Percentiles rank a stretch among this genome's conserved stretches.
phyloP scores from a whole-genome alignment of 2,329 filamentous ascomycete species.

The Beauveria sp. region DNA sequence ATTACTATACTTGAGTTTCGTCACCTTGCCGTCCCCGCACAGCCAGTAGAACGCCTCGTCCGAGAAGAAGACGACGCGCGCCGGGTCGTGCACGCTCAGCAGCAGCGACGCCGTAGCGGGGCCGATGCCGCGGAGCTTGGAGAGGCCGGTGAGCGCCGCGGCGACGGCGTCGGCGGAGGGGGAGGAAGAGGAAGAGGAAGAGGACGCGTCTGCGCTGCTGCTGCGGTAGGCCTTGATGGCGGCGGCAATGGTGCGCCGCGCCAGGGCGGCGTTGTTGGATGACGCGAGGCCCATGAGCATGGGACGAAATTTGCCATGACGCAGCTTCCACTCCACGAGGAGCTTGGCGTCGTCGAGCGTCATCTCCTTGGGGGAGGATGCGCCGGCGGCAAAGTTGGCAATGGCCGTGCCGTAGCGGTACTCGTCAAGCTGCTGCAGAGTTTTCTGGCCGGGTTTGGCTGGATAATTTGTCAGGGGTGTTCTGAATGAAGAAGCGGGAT shows the following conservation, averaged over 20 bases:
- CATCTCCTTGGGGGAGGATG: conserved; percentile 33
- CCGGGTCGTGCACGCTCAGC: conserved; percentile 55
- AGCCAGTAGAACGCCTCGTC: conserved; percentile 74
- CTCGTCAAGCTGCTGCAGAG: conserved; percentile 50
- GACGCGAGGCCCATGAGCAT: conserved; percentile 52
- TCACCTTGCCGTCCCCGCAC: conserved; percentile 37
- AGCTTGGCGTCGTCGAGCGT: conserved; percentile 48
- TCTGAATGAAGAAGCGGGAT: too few species aligned
- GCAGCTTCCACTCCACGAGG: conserved; percentile 66
- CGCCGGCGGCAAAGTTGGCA: conserved; percentile 30
- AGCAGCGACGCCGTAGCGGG: conserved; percentile 73
- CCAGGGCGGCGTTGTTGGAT: conserved; percentile 47
- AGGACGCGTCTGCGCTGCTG: conserved; percentile 13
- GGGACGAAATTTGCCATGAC: conserved; percentile 56
- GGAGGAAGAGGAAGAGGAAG: background rate
- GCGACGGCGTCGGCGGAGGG: conserved; percentile 26
- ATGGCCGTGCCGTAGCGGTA: conserved; percentile 52
- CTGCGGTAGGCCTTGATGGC: conserved; percentile 42
- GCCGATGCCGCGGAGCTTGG: conserved; percentile 63
- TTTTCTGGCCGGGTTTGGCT: conserved; percentile 43
- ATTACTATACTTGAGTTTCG: conserved; percentile 54
- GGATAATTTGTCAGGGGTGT: background rate
- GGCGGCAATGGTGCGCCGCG: conserved; percentile 41
- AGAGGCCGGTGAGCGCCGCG: conserved; percentile 45
- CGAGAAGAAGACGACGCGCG: conserved; percentile 63